Percentiles rank a stretch among this genome's conserved stretches.
Evolutionary conservation across 2,329 filamentous ascomycete genomes (phyloP).

Genomic region (Bipolaris oryzae): DNA sequence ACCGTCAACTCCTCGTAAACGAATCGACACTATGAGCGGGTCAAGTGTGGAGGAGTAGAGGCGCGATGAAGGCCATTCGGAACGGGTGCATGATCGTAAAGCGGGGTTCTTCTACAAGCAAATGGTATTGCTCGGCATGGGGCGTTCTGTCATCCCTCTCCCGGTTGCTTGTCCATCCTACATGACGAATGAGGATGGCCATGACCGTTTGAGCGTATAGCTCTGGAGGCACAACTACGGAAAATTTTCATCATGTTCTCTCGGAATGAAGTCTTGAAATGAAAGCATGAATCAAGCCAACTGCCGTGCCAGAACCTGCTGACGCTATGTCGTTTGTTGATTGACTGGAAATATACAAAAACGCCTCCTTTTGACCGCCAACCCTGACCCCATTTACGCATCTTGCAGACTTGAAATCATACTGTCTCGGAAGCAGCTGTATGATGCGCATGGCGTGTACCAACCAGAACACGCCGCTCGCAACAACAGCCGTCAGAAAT

Average conservation of each 20-base stretch:
- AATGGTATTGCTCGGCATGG: slow-evolving; percentile 48
- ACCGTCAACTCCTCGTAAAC: slow-evolving; percentile 33
- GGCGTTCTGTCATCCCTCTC: slow-evolving; percentile 47
- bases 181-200: slow-evolving; percentile 39
- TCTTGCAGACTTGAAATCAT: background rate
- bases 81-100: slow-evolving; percentile 39
- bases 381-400: background rate
- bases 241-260: slow-evolving; percentile 49
- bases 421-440: background rate
- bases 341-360: background rate
- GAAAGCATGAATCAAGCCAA: slow-evolving; percentile 35
- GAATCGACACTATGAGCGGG: slow-evolving; percentile 15
- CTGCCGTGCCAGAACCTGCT: slow-evolving; percentile 5
- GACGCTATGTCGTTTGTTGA: slow-evolving; percentile 1
- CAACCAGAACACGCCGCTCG: background rate
- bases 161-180: slow-evolving; percentile 40
- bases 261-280: slow-evolving; percentile 39
- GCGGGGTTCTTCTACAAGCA: slow-evolving; percentile 42
- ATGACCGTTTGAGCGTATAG: slow-evolving; percentile 36
- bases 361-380: background rate
- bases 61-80: slow-evolving; percentile 35
- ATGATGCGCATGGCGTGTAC: background rate
- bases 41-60: slow-evolving; percentile 26
- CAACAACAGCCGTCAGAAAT: background rate
- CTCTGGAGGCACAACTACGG: slow-evolving; percentile 47